Conservation (phyloP, 2,329 filamentous ascomycete species). For the Colletotrichum aenigma region DNA sequence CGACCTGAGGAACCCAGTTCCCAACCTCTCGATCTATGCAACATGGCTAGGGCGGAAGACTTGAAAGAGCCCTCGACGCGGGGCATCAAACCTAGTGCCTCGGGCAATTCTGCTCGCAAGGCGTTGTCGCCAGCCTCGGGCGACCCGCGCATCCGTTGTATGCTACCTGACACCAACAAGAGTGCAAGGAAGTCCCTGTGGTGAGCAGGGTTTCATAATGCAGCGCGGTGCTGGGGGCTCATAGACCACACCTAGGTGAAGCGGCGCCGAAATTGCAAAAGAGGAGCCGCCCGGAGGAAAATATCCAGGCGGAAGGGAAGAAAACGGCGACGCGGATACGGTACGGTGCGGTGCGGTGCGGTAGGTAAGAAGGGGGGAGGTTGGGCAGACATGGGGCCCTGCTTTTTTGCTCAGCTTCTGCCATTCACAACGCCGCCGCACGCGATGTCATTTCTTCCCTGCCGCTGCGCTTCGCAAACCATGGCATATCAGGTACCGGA, state of each 20-base stretch:
- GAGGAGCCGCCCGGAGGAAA: conserved; percentile 14
- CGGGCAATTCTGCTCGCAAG: background rate
- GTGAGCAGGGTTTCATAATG: background rate
- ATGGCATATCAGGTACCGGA: background rate
- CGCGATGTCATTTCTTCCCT: background rate
- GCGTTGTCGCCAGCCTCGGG: background rate
- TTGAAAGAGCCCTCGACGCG: background rate
- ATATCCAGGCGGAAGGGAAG: conserved; percentile 1
- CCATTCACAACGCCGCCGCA: background rate
- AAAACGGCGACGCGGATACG: background rate
- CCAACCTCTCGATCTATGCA: background rate
- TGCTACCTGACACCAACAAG: background rate
- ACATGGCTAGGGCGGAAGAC: background rate
- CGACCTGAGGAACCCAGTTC: background rate
- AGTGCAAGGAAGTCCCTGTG: conserved; percentile 5
- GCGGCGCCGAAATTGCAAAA: background rate
- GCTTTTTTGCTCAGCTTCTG: background rate
- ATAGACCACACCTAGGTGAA: background rate
- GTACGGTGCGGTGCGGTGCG: background rate
- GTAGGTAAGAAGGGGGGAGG: background rate
- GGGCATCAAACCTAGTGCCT: background rate
- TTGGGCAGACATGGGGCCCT: background rate
- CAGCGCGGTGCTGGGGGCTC: background rate
- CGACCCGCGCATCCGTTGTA: background rate
- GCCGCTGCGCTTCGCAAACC: background rate